A percentile compares a stretch with the other conserved stretches of the same genome.
Conservation (phyloP, 129 eudicot genomes). For the Centella asiatica region DNA sequence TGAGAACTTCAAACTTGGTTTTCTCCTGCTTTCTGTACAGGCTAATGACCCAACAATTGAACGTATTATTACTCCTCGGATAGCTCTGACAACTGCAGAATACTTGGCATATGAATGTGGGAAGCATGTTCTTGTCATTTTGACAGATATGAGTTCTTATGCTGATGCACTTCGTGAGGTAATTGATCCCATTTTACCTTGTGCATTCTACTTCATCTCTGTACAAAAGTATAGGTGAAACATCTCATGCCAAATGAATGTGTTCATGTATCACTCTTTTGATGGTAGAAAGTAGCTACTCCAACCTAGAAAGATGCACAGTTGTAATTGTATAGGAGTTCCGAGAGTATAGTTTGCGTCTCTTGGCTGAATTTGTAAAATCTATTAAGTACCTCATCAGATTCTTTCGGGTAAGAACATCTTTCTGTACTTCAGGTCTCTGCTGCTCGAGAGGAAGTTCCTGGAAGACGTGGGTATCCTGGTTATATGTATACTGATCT, state of each 20-base stretch:
- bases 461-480: conserved; percentile 99
- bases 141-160: conserved; percentile 98
- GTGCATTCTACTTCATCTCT: too few relatives aligned
- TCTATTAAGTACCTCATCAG: neutral
- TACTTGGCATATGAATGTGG: conserved; percentile 99
- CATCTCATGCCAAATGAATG: too few relatives aligned
- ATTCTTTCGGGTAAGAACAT: neutral
- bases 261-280: too few relatives aligned
- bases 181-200: conserved; percentile 12
- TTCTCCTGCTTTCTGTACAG: conserved; percentile 25
- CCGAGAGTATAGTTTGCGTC: neutral
- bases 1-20: conserved; percentile 5
- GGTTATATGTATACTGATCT: conserved; percentile 99
- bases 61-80: conserved; percentile 96
- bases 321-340: neutral
- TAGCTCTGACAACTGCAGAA: conserved; percentile 97
- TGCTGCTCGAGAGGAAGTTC: conserved; percentile 99
- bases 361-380: neutral
- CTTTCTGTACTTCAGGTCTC: conserved; percentile 49
- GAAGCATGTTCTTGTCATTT: conserved; percentile 95
- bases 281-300: too few relatives aligned
- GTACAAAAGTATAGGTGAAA: too few relatives aligned
- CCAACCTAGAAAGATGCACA: neutral
- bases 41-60: conserved; percentile 99
- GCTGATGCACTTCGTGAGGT: conserved; percentile 99